These are phyloP conservation scores for Pseudoneurospora amorphoporcata DNA, from an alignment of 495 filamentous ascomycete species.

Conservation along the genomic window DNA sequence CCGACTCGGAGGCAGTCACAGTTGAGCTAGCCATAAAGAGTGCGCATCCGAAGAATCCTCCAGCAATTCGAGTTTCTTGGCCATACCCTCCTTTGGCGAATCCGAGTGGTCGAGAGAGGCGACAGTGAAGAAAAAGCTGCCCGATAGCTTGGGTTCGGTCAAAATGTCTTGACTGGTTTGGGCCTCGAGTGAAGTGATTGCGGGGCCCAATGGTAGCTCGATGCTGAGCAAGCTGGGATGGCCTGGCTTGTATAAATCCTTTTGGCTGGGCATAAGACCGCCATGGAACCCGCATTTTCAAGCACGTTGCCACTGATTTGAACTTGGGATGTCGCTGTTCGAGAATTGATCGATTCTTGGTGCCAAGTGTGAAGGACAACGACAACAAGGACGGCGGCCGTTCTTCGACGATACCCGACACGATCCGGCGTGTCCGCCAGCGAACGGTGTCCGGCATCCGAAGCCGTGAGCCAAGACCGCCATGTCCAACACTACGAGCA, in stretches of 20 bases:
- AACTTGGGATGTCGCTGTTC: not conserved
- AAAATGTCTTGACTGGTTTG: not conserved
- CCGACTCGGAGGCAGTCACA: not conserved
- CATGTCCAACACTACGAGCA: not conserved
- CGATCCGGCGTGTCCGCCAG: not conserved
- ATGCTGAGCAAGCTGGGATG: not conserved
- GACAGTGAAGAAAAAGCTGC: not conserved
- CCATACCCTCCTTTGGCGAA: not conserved
- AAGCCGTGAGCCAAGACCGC: not conserved
- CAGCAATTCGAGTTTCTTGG: not conserved
- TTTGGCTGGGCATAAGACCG: not conserved
- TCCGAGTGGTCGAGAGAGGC: not conserved
- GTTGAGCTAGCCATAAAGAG: not conserved
- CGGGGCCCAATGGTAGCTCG: not conserved
- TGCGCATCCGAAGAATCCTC: not conserved
- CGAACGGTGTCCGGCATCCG: not conserved
- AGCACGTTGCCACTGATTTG: not conserved
- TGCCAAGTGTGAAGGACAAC: not conserved
- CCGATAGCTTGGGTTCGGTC: not conserved
- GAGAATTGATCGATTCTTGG: not conserved
- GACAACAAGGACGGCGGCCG: not conserved
- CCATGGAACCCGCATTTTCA: not conserved
- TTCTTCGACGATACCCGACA: not conserved
- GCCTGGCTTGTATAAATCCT: not conserved
- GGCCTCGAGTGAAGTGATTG: not conserved